phyloP scores from a whole-genome alignment of 1,284 basidiomycete species.

The Golubevia sp. region DNA sequence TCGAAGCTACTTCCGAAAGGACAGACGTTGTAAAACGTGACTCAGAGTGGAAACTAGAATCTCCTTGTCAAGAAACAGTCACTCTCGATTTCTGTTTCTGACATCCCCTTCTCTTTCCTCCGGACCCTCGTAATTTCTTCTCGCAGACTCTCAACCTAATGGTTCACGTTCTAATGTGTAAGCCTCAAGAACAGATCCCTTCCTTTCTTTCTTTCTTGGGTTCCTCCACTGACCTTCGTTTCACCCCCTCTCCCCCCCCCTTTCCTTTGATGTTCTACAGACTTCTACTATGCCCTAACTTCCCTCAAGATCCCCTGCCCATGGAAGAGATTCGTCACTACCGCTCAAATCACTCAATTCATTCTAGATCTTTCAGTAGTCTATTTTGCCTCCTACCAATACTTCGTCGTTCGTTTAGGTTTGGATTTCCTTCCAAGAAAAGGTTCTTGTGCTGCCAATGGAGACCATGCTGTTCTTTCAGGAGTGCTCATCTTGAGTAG shows the following conservation, averaged over 20 bases:
- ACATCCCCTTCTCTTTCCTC: no score
- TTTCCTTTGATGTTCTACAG: neutral
- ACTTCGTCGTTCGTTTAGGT: neutral
- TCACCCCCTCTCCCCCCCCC: neutral
- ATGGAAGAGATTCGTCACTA: neutral
- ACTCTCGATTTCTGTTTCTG: no score
- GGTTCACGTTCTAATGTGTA: slow-evolving; percentile 3
- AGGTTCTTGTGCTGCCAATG: neutral
- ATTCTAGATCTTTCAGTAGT: neutral
- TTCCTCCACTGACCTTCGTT: no score
- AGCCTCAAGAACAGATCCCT: neutral
- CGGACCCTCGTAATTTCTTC: no score
- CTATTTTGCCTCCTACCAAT: slow-evolving; percentile 4
- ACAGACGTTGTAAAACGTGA: no score
- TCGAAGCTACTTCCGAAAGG: no score
- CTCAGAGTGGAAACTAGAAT: no score
- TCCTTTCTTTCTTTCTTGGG: neutral
- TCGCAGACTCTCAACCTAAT: slow-evolving; percentile 2
- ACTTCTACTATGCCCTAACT: slow-evolving; percentile 3
- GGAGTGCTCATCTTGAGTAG: neutral
- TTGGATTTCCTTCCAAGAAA: neutral
- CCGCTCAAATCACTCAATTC: slow-evolving; percentile 1
- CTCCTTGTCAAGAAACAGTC: no score
- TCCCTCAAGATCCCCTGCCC: neutral
- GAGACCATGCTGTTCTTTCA: neutral